Base-by-base conservation (phyloP, 176 grass and related monocot species). In the Pontederia crassipes region DNA sequence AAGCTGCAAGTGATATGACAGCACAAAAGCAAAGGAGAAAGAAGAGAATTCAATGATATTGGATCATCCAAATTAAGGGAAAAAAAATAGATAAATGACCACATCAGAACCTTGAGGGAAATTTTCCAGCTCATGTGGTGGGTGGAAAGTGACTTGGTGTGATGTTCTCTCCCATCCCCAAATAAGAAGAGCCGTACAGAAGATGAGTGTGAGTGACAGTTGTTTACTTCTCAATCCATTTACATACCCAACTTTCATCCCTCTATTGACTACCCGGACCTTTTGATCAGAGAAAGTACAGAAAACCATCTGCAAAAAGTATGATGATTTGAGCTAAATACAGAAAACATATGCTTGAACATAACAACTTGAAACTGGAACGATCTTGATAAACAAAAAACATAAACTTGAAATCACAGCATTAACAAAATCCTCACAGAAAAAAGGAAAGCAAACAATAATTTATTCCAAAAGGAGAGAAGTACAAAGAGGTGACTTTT, bases 81-180 rank as follows among this genome's bases (percentile, higher is more conserved):
- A 69, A 56, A 72, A 82, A 66, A 12, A 18, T 61, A 49, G 15
- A 61, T 45, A 12, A 61, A 61, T 40, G 1, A 27, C 2, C 20
- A 1, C 20, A 24, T 24, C 20, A 46, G 20, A 32, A 96, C 87
- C 92, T 88, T 78, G 81, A 80, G 53, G 69, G 80, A 64, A 68
- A 60, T 88, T 59, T 80, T 70, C 65, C 57, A 88, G 61, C 72
- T 96, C 80, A 17, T 81, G 81, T 29, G 51, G 78, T 48, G 68
- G 72, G 59, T 75, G 54, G 51, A 82, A 74, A 54, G 77, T 55
- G 62, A 48, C 27, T 27, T 65, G 78, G 65, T 79, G 80, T 56
- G 83, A 66, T 53, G 78, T 71, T 59, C 79, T 84, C 69, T 96
- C 92, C 92, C 92, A 96, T 77, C 83, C 85, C 83, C 80, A 96